Evolutionary conservation across 495 filamentous ascomycete species (phyloP), one percentile per base, ranked within the genome.

Genomic region (Barbatosphaeria neglecta): DNA sequence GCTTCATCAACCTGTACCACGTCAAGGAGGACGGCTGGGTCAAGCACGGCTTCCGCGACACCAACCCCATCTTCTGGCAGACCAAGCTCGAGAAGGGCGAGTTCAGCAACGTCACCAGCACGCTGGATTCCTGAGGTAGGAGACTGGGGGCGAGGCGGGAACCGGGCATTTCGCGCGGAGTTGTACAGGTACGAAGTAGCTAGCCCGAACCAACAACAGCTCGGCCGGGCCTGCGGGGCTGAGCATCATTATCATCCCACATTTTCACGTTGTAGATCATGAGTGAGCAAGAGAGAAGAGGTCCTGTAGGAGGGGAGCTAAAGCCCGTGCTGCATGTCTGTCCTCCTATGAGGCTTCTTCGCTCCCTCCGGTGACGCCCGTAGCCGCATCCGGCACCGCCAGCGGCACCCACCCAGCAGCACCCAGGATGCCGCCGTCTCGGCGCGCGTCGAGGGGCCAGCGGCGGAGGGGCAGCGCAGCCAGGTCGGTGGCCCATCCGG

Each of bases 21-120:
- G 87, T 98, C 58, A 96, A 95, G 81, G 90, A 97, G 69, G 82
- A 86, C 50, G 92, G 92, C 49, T 98, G 92, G 92, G 88, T 90
- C 51, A 95, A 94, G 75, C 90, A 96, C 60, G 92, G 92, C 41
- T 98, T 98, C 74, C 85, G 72, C 61, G 87, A 94, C 61, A 94
- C 88, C 52, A 88, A 92, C 72, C 87, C 87, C 20, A 88, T 96
- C 56, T 97, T 97, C 81, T 97, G 93, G 92, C 85, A 93, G 78
- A 95, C 87, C 37, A 98, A 97, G 82, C 67, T 97, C 57, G 85
- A 95, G 65, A 92, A 90, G 74, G 89, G 88, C 58, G 92, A 98
- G 70, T 98, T 98, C 67, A 90, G 86, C 48, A 97, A 96, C 67
- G 92, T 98, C 47, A 93, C 87, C 22, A 82, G 84, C 55, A 76